phyloP scores from a whole-genome alignment of 164 flowering plant genomes.

The Aristolochia contorta region DNA sequence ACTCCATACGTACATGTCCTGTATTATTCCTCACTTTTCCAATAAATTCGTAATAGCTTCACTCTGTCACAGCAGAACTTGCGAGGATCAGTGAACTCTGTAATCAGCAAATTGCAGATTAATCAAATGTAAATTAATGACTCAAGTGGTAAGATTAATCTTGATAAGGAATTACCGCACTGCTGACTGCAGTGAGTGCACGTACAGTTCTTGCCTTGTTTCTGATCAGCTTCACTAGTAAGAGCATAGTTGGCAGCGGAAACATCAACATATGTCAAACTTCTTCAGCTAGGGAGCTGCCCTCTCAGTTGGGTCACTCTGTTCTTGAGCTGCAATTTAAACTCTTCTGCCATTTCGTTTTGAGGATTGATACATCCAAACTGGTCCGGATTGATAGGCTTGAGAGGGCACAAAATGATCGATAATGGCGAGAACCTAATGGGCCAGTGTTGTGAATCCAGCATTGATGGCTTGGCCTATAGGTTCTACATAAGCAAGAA shows the following conservation, averaged over 20 bases:
- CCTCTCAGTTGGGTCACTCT: conserved; percentile 27
- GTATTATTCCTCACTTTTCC: no score
- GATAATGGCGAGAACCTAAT: conserved; percentile 59
- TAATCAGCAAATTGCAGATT: not conserved
- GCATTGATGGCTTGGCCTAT: not conserved
- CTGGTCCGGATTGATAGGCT: conserved; percentile 29
- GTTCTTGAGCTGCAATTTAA: conserved; percentile 51
- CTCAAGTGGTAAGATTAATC: no score
- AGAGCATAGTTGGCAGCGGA: conserved; percentile 50
- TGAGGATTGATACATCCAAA: conserved; percentile 48
- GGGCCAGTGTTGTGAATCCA: conserved; percentile 82
- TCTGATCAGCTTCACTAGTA: conserved; percentile 35
- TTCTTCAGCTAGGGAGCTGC: conserved; percentile 27
- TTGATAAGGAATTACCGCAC: no score
- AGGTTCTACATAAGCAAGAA: not conserved
- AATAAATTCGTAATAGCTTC: no score
- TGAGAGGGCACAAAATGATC: conserved; percentile 18
- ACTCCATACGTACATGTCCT: no score
- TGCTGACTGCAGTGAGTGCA: no score
- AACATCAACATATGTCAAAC: conserved; percentile 51
- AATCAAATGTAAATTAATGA: no score
- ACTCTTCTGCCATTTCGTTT: conserved; percentile 50
- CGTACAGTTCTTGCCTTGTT: conserved; percentile 28
- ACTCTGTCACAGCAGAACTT: conserved; percentile 38
- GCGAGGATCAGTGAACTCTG: conserved; percentile 58